Percentiles rank a stretch among this genome's conserved stretches.
Conservation (phyloP, 495 filamentous ascomycete genomes). For the Trichoderma virens region DNA sequence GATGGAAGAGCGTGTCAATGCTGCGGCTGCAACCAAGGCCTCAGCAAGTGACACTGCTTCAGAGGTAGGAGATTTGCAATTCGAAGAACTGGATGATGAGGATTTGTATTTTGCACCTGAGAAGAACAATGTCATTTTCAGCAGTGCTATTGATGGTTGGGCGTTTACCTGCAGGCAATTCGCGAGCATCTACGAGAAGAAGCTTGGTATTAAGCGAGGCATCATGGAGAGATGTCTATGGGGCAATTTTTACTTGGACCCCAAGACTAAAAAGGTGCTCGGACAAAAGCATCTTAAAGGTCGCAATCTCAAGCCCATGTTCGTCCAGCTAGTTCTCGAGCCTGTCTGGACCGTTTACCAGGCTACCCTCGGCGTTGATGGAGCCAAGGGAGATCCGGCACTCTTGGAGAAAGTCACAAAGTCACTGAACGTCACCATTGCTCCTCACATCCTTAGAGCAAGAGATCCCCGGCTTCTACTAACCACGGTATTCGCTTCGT, state of each 20-base stretch:
- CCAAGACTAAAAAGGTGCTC: conserved; percentile 91
- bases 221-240: conserved; percentile 90
- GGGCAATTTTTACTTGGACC: conserved; percentile 95
- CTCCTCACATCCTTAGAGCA: conserved; percentile 75
- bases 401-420: conserved; percentile 93
- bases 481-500: conserved; percentile 75
- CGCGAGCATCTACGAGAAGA: conserved; percentile 89
- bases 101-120: conserved; percentile 97
- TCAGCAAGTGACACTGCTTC: conserved; percentile 34
- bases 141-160: conserved; percentile 96
- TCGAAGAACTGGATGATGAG: conserved; percentile 90
- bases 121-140: conserved; percentile 98
- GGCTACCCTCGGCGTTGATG: conserved; percentile 74
- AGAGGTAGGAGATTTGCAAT: conserved; percentile 54
- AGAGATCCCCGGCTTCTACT: conserved; percentile 77
- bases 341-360: conserved; percentile 97
- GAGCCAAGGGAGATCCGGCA: conserved; percentile 74
- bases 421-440: conserved; percentile 74
- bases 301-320: conserved; percentile 86
- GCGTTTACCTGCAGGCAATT: conserved; percentile 96
- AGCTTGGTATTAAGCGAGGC: conserved; percentile 88
- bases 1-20: conserved; percentile 75
- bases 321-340: conserved; percentile 92
- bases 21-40: conserved; percentile 41
- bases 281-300: conserved; percentile 90